Evolutionary conservation across 2,329 filamentous ascomycete genomes (phyloP).

Genomic region (Tolypocladium amazonense): DNA sequence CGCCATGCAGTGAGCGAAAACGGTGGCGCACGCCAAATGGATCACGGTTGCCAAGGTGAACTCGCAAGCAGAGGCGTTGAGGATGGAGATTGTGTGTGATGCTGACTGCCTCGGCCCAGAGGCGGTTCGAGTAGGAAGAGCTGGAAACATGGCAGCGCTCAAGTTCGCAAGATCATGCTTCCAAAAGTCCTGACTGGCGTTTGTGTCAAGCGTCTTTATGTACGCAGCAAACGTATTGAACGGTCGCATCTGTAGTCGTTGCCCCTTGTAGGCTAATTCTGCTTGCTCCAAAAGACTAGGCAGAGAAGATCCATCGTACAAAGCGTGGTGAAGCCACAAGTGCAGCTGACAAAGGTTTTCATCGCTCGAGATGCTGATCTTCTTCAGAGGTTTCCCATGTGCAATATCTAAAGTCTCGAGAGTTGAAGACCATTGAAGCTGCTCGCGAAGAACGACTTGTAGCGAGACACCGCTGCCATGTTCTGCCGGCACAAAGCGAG

Average conservation of each 20-base stretch:
- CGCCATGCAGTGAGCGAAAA: slow-evolving; percentile 2
- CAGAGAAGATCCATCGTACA: slow-evolving; percentile 25
- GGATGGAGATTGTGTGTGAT: background rate
- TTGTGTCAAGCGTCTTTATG: background rate
- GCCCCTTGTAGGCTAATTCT: slow-evolving; percentile 8
- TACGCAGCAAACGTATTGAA: slow-evolving; percentile 5
- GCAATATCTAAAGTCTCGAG: background rate
- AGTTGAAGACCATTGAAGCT: slow-evolving; percentile 4
- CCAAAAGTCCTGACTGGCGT: background rate
- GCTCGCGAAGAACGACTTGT: slow-evolving; percentile 7
- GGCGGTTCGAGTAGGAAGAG: background rate
- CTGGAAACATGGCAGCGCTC: background rate
- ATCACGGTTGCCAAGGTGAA: slow-evolving; percentile 23
- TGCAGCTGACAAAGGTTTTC: background rate
- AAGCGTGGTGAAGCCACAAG: slow-evolving; percentile 24
- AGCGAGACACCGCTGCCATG: background rate
- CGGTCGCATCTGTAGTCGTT: background rate
- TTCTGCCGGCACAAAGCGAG: slow-evolving; percentile 16
- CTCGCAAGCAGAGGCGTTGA: slow-evolving; percentile 14
- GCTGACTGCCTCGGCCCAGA: background rate
- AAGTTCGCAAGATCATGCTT: background rate
- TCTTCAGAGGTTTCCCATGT: background rate
- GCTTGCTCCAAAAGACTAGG: slow-evolving; percentile 17
- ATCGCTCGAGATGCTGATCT: background rate
- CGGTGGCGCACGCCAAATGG: slow-evolving; percentile 3